Base-by-base conservation (phyloP, 2,329 filamentous ascomycete species). In the Xylaria arbuscula region DNA sequence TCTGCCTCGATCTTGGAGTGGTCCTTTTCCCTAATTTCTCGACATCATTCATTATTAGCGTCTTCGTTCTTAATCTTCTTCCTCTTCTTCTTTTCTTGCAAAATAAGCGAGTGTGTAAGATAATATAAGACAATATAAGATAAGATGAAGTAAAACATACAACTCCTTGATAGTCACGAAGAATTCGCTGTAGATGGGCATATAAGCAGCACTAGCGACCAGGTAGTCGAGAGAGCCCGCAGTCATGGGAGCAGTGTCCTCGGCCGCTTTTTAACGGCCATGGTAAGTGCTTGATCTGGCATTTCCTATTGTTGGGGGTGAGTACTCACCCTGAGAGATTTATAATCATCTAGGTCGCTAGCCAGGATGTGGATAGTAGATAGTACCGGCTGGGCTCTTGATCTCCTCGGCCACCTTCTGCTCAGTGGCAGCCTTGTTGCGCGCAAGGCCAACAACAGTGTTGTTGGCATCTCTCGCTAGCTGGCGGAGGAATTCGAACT, bases 401-500 rank as follows among this genome's bases (percentile, higher is more conserved):
- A 40, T 17, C n/a, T 67, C 65, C 9, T 59, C 60, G 0, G 28
- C 11, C 8, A 67, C 40, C 22, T 58, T 62, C 22, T 67, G 59
- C 17, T 48, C 19, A 1, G 65, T 60, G 2, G 54, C 19, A 3
- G 32, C 2, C 19, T 34, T 60, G 22, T 67, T 32, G 1, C 65
- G 62, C 4, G 17, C 57, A 7, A 67, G 15, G n/a, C 68, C 62
- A 61, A 66, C 24, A 38, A 69, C 57, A 3, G 40, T 47, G 13
- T 64, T 65, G 8, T 11, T 36, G 3, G 58, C 45, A 13, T 62
- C 17, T 11, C 42, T 8, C n/a, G 62, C 62, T n/a, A 65, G 11
- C 32, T 66, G 48, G 48, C 56, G 36, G 32, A 67, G 19, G 36
- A 67, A 59, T 9, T 54, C 65, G 17, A 54, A 67, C 65, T 67